A percentile compares a stretch with the other conserved stretches of the same genome.
Evolutionary conservation across 139 green algal genomes (phyloP).

Genomic region (Mychonastes homosphaera): DNA sequence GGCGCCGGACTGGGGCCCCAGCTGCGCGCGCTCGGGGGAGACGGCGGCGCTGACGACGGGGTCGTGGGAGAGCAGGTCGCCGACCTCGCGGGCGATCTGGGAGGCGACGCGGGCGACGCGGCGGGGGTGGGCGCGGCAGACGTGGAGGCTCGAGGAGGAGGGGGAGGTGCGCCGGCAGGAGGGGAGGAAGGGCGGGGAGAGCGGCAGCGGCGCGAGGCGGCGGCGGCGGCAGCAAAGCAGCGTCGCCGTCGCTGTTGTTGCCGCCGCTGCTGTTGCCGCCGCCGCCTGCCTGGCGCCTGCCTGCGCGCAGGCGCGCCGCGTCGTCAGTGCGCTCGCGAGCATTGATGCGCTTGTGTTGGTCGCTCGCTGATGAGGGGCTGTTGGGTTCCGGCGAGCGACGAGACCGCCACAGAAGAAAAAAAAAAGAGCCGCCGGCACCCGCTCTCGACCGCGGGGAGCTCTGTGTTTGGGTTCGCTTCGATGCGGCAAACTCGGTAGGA

Average conservation of each 20-base stretch:
- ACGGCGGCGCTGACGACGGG: constrained; percentile 62
- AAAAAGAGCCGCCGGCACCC: no score
- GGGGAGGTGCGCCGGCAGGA: background rate
- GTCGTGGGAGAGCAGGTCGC: constrained; percentile 55
- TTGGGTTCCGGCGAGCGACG: no score
- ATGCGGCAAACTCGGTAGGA: no score
- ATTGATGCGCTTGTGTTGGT: no score
- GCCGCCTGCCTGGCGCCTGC: no score
- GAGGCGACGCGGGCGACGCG: constrained; percentile 74
- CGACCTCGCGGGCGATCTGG: constrained; percentile 81
- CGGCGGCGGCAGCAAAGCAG: background rate
- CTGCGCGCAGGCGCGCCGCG: no score
- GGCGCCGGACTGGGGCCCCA: constrained; percentile 40
- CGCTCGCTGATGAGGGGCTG: no score
- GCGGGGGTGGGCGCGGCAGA: constrained; percentile 62
- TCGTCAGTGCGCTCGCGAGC: no score
- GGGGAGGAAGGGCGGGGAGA: background rate
- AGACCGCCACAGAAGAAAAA: no score
- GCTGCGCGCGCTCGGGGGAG: constrained; percentile 54
- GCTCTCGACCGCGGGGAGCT: no score
- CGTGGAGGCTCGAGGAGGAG: background rate
- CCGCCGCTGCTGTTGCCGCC: background rate
- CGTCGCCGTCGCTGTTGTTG: background rate
- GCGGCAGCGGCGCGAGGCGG: no score
- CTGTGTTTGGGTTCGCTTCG: no score